Percentiles rank a stretch among this genome's conserved stretches.
Conservation (phyloP, 2,329 filamentous ascomycete genomes). For the Magnaporthales sp. region DNA sequence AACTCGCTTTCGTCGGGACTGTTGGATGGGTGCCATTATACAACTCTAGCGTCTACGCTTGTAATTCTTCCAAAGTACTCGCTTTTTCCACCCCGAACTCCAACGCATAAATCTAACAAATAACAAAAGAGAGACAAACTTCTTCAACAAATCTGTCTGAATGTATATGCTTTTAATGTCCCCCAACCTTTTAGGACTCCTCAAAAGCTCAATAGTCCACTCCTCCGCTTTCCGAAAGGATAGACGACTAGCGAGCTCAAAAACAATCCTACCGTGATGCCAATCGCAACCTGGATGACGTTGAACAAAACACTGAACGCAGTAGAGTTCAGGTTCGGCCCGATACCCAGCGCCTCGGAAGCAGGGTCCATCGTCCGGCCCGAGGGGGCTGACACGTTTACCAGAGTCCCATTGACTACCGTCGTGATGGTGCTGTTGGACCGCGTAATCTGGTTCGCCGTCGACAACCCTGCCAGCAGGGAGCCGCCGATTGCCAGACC, state of each 20-base stretch:
- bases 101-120: not conserved
- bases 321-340: not conserved
- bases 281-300: constrained; percentile 51
- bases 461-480: constrained; percentile 47
- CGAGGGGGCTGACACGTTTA: constrained; percentile 3
- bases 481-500: constrained; percentile 53
- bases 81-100: not conserved
- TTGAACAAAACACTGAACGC: constrained; percentile 42
- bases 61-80: not conserved
- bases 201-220: constrained; percentile 7
- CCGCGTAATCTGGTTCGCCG: constrained; percentile 44
- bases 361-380: not conserved
- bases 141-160: not conserved
- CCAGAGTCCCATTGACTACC: not conserved
- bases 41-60: not conserved
- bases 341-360: not conserved
- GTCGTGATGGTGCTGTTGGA: not conserved
- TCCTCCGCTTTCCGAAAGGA: constrained; percentile 30
- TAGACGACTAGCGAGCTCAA: constrained; percentile 45
- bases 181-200: not conserved
- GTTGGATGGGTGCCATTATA: too few species aligned
- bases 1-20: not conserved
- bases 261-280: constrained; percentile 49
- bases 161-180: not conserved
- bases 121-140: not conserved